Conservation (phyloP, 306 rosid species). For the Lagenaria siceraria region DNA sequence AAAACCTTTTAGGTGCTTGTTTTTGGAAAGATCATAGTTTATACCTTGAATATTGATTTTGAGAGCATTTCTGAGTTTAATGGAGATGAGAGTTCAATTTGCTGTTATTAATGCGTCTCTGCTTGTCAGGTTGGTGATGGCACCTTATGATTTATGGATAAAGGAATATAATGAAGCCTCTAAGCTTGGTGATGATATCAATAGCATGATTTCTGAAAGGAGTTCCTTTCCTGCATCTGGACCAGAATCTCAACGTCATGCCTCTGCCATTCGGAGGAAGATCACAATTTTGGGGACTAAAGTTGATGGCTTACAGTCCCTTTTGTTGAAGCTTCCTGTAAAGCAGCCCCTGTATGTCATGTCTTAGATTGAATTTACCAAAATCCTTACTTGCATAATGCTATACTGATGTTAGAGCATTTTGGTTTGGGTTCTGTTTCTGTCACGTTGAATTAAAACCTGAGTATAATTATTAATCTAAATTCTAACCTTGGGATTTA, state of each 20-base stretch:
- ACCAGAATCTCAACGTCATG: constrained; percentile 28
- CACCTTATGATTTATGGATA: constrained; percentile 27
- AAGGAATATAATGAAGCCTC: constrained; percentile 30
- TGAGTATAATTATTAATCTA: not conserved
- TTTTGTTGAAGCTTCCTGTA: constrained; percentile 20
- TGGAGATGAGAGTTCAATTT: not conserved
- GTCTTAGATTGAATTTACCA: not conserved
- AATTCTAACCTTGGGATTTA: not conserved
- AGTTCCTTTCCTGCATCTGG: constrained; percentile 28
- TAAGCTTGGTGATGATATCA: constrained; percentile 26
- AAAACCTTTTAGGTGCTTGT: not conserved
- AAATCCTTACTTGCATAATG: not conserved
- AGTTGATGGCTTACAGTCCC: constrained; percentile 28
- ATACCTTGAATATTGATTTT: not conserved
- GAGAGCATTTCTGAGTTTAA: not conserved
- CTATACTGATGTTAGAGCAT: not conserved
- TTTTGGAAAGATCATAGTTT: not conserved
- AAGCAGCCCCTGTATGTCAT: constrained; percentile 23
- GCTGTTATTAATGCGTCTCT: not conserved
- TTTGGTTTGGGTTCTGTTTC: not conserved
- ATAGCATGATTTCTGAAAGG: constrained; percentile 23
- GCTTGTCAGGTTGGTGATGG: constrained; percentile 7
- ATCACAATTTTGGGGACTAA: constrained; percentile 30
- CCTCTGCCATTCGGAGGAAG: constrained; percentile 30
- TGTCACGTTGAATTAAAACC: not conserved